These are phyloP conservation scores for Solanum stenotomum DNA, from an alignment of 257 asterid genomes.

Conservation along the genomic window DNA sequence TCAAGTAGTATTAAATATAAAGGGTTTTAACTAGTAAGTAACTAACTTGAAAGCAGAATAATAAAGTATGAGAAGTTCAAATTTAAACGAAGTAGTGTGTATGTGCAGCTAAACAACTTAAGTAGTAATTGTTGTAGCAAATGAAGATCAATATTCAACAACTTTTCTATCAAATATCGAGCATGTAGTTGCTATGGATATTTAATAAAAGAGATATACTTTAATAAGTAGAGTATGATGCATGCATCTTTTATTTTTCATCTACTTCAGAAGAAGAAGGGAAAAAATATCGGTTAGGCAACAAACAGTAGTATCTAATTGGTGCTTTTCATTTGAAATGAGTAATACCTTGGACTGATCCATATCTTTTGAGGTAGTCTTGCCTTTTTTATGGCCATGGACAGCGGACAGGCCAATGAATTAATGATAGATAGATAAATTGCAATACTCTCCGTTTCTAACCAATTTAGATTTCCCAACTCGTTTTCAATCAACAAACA, in stretches of 20 bases:
- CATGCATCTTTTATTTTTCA: too few species aligned
- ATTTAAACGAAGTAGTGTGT: neutral
- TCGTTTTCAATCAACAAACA: too few species aligned
- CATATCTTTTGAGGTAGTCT: neutral
- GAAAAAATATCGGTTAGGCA: neutral
- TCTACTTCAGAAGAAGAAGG: neutral
- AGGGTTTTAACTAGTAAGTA: too few species aligned
- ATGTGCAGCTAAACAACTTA: neutral
- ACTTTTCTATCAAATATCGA: too few species aligned
- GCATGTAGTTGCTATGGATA: neutral
- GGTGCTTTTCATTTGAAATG: neutral
- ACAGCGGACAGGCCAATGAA: neutral
- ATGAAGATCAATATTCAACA: neutral
- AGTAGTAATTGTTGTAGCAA: neutral
- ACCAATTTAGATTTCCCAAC: too few species aligned
- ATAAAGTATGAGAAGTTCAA: neutral
- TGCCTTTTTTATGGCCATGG: neutral
- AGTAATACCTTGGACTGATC: neutral
- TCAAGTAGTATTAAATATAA: too few species aligned
- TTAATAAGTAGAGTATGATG: too few species aligned
- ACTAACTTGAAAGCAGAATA: neutral
- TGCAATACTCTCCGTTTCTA: too few species aligned
- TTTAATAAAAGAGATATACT: too few species aligned
- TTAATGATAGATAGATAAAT: too few species aligned
- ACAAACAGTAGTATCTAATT: neutral